Evolutionary conservation across 495 filamentous ascomycete species (phyloP), one percentile per base, ranked within the genome.

Genomic region (Talaromyces wortmannii): DNA sequence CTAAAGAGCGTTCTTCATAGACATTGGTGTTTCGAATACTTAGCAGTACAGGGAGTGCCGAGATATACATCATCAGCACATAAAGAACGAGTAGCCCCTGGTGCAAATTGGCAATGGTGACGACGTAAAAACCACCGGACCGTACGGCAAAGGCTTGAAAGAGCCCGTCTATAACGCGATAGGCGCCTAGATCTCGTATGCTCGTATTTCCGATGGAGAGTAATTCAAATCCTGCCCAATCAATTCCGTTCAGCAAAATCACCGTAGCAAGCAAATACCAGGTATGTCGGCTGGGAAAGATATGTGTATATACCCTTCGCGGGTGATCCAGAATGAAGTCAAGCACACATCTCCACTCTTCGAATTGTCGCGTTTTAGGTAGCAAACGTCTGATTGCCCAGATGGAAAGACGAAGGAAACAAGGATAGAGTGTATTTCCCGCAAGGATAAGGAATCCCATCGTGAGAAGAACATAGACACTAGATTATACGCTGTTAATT

Each of bases 31-130:
- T 79, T 53, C 80, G 80, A 56, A 87, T 85, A 6, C 80, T 82
- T 31, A 87, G 59, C 11, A 74, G 57, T 29, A 76, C 81, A 6
- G 83, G 83, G 58, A 79, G 85, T 45, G 78, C 81, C 29, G 75
- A 80, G 40, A 87, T 82, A 67, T 92, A 95, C 89, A 95, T 95
- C 90, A 94, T 95, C 23, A 92, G 80, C n/a, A 91, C 83, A 66
- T 95, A 95, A 18, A 94, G 74, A 13, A 91, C 78, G 57, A 91
- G 86, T 1, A 95, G 72, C 3, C 83, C 83, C 53, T 90, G 85
- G 23, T 83, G 85, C 5, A 92, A 72, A 17, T 75, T 73, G 11
- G 88, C 64, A 43, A 95, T 90, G 5, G 75, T 65, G 44, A 96
- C 84, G 46, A 96, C 84, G 59, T 89, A 90, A 68, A 95, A 95